Conservation (phyloP, 192 early-diverging fungal genomes). For the Jimgerdemannia lactiflua region DNA sequence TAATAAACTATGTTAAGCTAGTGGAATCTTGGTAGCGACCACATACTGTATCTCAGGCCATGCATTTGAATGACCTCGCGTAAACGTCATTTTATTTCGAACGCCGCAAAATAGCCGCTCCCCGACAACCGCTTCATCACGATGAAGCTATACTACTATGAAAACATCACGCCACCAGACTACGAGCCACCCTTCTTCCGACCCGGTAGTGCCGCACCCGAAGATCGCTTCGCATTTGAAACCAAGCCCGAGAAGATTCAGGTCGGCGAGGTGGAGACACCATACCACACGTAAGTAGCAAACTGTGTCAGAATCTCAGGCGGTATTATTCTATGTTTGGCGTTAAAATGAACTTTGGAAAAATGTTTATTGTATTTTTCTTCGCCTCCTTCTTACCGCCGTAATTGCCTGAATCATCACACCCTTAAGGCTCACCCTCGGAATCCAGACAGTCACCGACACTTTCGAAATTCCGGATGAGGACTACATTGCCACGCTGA, state of each 20-base stretch:
- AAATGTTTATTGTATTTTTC: background rate
- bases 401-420: constrained; percentile 14
- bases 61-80: too few relatives aligned
- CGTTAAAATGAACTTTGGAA: background rate
- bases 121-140: constrained; percentile 38
- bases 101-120: constrained; percentile 22
- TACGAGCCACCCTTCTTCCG: constrained; percentile 54
- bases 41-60: too few relatives aligned
- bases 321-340: too few relatives aligned
- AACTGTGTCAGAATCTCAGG: background rate
- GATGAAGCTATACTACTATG: constrained; percentile 52
- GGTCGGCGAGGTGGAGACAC: constrained; percentile 42
- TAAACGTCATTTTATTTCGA: background rate
- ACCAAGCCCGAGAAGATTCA: constrained; percentile 26
- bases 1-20: background rate
- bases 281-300: constrained; percentile 26
- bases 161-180: constrained; percentile 46
- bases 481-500: background rate
- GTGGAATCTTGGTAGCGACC: too few relatives aligned
- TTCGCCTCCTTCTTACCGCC: constrained; percentile 4
- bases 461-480: constrained; percentile 12
- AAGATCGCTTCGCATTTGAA: constrained; percentile 32
- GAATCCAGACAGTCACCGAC: constrained; percentile 20
- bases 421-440: constrained; percentile 3
- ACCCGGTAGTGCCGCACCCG: constrained; percentile 15